A percentile compares a stretch with the other conserved stretches of the same genome.
Evolutionary conservation across 148 eudicot species (phyloP).

Genomic region (Rheum nobile): DNA sequence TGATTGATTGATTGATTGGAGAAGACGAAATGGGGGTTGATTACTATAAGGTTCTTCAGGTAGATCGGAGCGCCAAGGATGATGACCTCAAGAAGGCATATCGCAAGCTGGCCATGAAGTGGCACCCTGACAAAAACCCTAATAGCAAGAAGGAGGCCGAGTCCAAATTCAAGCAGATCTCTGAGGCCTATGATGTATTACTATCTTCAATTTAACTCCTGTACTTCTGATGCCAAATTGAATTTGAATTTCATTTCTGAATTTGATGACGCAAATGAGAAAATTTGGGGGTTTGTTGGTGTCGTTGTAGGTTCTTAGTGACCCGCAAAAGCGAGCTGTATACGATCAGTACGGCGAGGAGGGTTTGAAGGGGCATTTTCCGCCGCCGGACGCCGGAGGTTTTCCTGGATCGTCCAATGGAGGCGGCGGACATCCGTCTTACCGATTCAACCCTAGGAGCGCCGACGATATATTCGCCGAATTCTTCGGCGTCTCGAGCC

Average conservation of each 20-base stretch:
- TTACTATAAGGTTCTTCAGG: constrained; percentile 19
- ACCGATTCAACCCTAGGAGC: constrained; percentile 38
- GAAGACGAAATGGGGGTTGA: constrained; percentile 15
- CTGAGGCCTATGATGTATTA: constrained; percentile 14
- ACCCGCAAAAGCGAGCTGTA: constrained; percentile 45
- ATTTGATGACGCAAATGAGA: neutral
- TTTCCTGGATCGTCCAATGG: constrained; percentile 14
- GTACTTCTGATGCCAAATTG: neutral
- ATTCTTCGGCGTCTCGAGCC: constrained; percentile 42
- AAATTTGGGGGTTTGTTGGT: neutral
- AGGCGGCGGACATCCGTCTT: constrained; percentile 9
- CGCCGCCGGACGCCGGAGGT: constrained; percentile 46
- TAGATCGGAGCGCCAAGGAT: constrained; percentile 20
- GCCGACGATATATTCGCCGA: constrained; percentile 52
- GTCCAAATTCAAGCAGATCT: constrained; percentile 17
- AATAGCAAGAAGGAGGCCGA: constrained; percentile 19
- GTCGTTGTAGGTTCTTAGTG: constrained; percentile 39
- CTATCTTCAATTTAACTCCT: neutral
- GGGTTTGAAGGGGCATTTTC: constrained; percentile 49
- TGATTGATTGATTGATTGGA: too few species aligned
- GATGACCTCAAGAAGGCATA: constrained; percentile 23
- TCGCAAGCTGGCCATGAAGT: constrained; percentile 19
- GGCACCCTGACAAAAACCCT: constrained; percentile 13
- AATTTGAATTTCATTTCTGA: neutral
- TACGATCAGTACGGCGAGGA: constrained; percentile 63